Evolutionary conservation across 139 green algal genomes (phyloP).

Genomic region (Asterochloris sp.): DNA sequence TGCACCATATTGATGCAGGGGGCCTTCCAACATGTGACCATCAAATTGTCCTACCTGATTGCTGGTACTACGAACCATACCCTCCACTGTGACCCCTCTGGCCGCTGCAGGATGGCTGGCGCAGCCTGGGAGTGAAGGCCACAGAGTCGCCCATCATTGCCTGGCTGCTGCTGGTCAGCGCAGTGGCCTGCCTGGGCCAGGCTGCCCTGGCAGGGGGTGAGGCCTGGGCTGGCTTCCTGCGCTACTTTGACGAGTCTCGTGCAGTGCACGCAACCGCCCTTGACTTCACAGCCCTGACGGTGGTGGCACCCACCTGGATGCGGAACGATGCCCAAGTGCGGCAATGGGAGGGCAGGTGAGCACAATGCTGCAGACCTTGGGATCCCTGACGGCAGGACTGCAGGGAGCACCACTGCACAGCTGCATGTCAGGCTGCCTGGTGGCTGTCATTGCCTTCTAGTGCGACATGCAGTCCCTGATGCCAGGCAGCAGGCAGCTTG

Average conservation of each 20-base stretch:
- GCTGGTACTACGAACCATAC: too few relatives aligned
- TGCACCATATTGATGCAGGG: too few relatives aligned
- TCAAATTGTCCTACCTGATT: too few relatives aligned
- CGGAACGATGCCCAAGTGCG: slow-evolving; percentile 68
- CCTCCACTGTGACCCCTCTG: background rate
- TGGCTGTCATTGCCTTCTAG: too few relatives aligned
- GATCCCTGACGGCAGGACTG: too few relatives aligned
- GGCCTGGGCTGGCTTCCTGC: slow-evolving; percentile 57
- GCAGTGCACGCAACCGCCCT: slow-evolving; percentile 76
- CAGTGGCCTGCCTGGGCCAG: slow-evolving; percentile 22
- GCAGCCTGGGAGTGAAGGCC: slow-evolving; percentile 42
- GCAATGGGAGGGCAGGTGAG: slow-evolving; percentile 61
- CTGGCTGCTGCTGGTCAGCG: slow-evolving; percentile 35
- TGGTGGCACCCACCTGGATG: slow-evolving; percentile 82
- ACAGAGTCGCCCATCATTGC: slow-evolving; percentile 46
- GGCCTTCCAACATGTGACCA: too few relatives aligned
- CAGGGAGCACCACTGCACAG: too few relatives aligned
- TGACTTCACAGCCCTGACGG: slow-evolving; percentile 71
- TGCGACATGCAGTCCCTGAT: too few relatives aligned
- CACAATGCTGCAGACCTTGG: too few relatives aligned
- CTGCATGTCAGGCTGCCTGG: too few relatives aligned
- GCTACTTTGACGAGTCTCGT: slow-evolving; percentile 70
- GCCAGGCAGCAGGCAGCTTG: too few relatives aligned
- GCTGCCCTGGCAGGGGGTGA: slow-evolving; percentile 30
- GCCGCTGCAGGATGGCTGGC: slow-evolving; percentile 30